phyloP scores from a whole-genome alignment of 768 basidiomycete species.

The Amanita exitialis region DNA sequence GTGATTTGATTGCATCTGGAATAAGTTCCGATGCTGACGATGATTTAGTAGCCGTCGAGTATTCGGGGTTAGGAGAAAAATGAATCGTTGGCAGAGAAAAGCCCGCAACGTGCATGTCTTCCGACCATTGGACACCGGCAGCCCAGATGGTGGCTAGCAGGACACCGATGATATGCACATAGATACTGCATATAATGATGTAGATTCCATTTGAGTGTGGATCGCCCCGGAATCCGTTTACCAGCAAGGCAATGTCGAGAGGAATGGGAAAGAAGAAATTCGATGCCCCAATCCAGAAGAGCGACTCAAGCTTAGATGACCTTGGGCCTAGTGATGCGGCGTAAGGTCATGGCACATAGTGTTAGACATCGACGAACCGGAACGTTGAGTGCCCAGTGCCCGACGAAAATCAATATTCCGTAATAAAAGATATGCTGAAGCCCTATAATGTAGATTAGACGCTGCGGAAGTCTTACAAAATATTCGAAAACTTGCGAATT shows the following conservation, averaged over 20 bases:
- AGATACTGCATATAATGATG: not conserved
- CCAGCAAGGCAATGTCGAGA: not conserved
- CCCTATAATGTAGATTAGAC: not conserved
- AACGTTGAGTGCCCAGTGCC: not conserved
- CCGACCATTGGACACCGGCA: not conserved
- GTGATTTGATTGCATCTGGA: too few relatives aligned
- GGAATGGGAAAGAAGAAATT: slow-evolving; percentile 2
- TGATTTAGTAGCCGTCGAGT: too few relatives aligned
- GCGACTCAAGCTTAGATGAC: not conserved
- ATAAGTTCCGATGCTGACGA: too few relatives aligned
- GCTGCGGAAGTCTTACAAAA: not conserved
- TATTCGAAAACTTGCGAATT: too few relatives aligned
- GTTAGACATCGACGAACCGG: not conserved
- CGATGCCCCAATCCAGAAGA: not conserved
- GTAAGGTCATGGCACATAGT: not conserved
- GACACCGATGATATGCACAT: not conserved
- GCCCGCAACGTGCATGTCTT: not conserved
- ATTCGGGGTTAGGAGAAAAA: too few relatives aligned
- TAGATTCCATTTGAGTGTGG: not conserved
- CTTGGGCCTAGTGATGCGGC: not conserved
- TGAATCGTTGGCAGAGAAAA: not conserved
- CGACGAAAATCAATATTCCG: not conserved
- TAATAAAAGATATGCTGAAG: not conserved
- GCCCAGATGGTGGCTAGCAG: slow-evolving; percentile 3
- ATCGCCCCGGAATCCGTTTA: not conserved